A percentile compares a stretch with the other conserved stretches of the same genome.
phyloP scores from a whole-genome alignment of 352 stramenopile genomes.

The Globisporangium abappressorium region DNA sequence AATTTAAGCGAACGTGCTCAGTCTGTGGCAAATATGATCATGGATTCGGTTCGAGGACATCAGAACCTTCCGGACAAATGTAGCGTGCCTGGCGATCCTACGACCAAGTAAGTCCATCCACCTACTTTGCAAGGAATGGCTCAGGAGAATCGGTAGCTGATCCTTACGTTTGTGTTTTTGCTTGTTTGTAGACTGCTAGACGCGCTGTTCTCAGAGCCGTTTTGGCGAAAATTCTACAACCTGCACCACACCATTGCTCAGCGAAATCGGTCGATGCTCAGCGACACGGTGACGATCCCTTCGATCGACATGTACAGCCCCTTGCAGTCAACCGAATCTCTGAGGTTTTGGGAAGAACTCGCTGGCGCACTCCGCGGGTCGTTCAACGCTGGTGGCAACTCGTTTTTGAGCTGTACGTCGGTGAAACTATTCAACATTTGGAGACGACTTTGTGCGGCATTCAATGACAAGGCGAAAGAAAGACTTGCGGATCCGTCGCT shows the following conservation, averaged over 20 bases:
- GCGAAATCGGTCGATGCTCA: slow-evolving; percentile 22
- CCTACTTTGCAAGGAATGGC: background rate
- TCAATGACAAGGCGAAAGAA: background rate
- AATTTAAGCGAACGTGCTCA: background rate
- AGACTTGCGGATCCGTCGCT: background rate
- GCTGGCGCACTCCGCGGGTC: background rate
- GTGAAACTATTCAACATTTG: background rate
- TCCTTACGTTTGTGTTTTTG: background rate
- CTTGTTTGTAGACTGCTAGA: slow-evolving; percentile 11
- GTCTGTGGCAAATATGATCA: background rate
- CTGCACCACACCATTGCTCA: slow-evolving; percentile 15
- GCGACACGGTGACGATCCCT: slow-evolving; percentile 16
- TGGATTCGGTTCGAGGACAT: background rate
- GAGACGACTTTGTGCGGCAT: background rate
- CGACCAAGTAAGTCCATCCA: slow-evolving; percentile 8
- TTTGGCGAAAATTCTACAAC: slow-evolving; percentile 18
- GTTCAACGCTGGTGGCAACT: background rate
- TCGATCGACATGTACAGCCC: slow-evolving; percentile 24
- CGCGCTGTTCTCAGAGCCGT: slow-evolving; percentile 20
- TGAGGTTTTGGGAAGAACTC: slow-evolving; percentile 21
- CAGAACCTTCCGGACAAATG: background rate
- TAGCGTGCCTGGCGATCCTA: background rate
- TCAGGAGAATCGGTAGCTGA: background rate
- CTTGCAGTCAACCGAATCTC: slow-evolving; percentile 13
- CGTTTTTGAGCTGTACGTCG: background rate